Base-by-base conservation (phyloP, 2,329 filamentous ascomycete genomes). In the Alternaria arborescens region DNA sequence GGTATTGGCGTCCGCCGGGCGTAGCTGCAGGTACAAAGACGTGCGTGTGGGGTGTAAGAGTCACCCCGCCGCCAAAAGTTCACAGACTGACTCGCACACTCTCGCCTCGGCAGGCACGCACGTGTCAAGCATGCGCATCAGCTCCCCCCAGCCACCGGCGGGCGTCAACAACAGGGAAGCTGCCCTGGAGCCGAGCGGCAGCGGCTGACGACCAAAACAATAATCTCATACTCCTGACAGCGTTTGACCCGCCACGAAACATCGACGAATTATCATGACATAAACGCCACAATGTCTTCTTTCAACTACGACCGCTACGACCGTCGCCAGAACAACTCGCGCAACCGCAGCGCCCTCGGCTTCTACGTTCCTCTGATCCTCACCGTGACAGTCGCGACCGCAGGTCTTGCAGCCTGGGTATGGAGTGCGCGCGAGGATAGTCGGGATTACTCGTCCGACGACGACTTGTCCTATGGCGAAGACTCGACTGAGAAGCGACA, bases 331-430 rank as follows among this genome's bases (percentile, higher is more conserved):
- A 63, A 87, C 26, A 52, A 42, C 71, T 83, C 85, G 77, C 85
- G 82, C 84, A 79, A 77, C 77, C 87, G 80, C 83, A 80, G 72
- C 79, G 78, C 88, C 68, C 87, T 92, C 81, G 87, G 89, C 74
- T 94, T 96, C 81, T 97, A 94, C 92, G 87, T 97, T 61, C 94
- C 94, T 64, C 85, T 98, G 58, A 90, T 89, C 67, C 81, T 97
- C 66, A 97, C 94, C 51, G 88, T 97, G 60, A 94, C 93, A 47
- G 88, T 96, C 69, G 94, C 94, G 62, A 93, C 94, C 22, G 89
- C 91, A 56, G 93, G 94, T 34, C 82, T 97, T 48, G 94, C 90
- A 53, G 93, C 93, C 58, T 98, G 94, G 94, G 88, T 94, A 62
- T 97, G 93, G 93, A 96, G 91, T 78, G 93, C 97, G 81, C 90